Base-by-base conservation (phyloP, 176 grass and related monocot genomes). In the Eleusine coracana region DNA sequence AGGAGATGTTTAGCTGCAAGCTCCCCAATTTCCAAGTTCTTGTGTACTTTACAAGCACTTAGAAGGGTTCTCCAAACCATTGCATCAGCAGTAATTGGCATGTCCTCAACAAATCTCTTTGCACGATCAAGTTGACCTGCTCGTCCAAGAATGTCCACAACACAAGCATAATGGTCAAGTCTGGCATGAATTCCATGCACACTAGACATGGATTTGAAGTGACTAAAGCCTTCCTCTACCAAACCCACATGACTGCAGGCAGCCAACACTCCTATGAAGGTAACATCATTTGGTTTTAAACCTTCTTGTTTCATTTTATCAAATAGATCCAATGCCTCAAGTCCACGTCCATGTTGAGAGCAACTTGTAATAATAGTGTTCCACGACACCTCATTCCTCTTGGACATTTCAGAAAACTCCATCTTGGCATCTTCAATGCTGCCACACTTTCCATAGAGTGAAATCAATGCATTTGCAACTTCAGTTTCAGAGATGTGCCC, bases 51-150 rank as follows among this genome's bases (percentile, higher is more conserved):
- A 81, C 87, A 89, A 31, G 87, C 83, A 23, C 87, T 82, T 36
- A 89, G 83, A 59, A 89, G 92, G 40, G 88, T 91, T 86, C 92
- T 81, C 92, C 92, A 94, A 60, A 94, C 80, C 89, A 94, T 94
- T 70, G 86, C 83, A 85, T 94, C 86, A 63, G 89, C 83, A n/a
- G 44, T 1, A 8, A 87, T 75, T 54, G 92, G 89, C 92, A 94
- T 94, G 41, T 91, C 92, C 77, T 91, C 86, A 74, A 91, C 31
- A 80, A 94, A 94, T 86, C 61, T 80, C 87, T 37, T 89, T 70
- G 92, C 92, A 78, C 80, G 80, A 38, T 87, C 89, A 60, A 94
- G 82, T 64, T 89, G 84, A 55, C 92, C 92, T 73, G 86, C 77
- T 65, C 89, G 77, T 85, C 92, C 92, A 75, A 94, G 87, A 89